Evolutionary conservation across 257 asterid genomes (phyloP), one percentile per base, ranked within the genome.

Genomic region (Rauvolfia tetraphylla): DNA sequence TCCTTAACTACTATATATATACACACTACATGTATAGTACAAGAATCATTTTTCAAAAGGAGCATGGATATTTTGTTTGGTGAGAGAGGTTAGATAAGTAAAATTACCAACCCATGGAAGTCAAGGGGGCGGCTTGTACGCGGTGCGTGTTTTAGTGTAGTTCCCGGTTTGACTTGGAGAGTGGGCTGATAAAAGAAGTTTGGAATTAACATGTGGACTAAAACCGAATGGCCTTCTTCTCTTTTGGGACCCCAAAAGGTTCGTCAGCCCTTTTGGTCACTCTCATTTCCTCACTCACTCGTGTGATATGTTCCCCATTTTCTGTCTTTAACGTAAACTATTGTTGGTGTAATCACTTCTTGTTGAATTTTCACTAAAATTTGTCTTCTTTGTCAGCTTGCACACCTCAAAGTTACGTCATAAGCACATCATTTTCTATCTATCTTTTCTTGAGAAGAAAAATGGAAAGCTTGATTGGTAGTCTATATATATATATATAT

Each of bases 321-420:
- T 51, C 5, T 36, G 18, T 22, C 29, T 5, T 6, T n/a, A n/a
- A n/a, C n/a, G 5, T 6, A 31, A 65, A 38, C 57, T 54, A 73
- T 63, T 71, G 74, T 14, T 78, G 81, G 66, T 70, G 57, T 74
- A 83, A 84, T 84, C 85, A 81, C 66, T 68, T 75, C 68, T 38
- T 46, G 67, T 70, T 75, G 74, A 79, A 76, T 62, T 46, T 53
- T 68, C 71, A 68, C 51, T 48, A 13, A 38, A 49, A 49, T 62
- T 48, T 81, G 84, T 85, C 86, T 80, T 56, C 44, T 81, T 83
- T 85, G 88, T 86, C 86, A 79, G 33, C 79, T 86, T 88, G 70
- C 84, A 70, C 78, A 79, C 87, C 82, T 82, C 83, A 80, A 18
- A n/a, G 68, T 76, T 78, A 9, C 74, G 68, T 81, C 91, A 85